Percentiles rank a stretch among this genome's conserved stretches.
These are phyloP conservation scores for Wakefieldia striispora DNA, from an alignment of 768 basidiomycete species.

Conservation along the genomic window DNA sequence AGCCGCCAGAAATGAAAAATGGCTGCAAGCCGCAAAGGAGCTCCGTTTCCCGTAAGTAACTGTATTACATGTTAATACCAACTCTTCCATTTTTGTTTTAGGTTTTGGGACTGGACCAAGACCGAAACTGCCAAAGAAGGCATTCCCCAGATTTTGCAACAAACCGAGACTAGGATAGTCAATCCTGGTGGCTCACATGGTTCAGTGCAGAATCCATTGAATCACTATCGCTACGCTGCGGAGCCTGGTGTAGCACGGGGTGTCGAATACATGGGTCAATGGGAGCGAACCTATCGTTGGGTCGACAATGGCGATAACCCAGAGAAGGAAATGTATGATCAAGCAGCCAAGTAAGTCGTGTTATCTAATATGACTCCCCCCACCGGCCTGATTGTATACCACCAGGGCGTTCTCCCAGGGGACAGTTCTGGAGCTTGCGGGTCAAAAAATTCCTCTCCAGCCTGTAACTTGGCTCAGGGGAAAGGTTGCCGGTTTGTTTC, in stretches of 20 bases:
- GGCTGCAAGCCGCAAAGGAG: conserved; percentile 10
- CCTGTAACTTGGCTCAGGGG: conserved; percentile 16
- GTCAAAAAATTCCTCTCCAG: not conserved
- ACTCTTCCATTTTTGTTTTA: not conserved
- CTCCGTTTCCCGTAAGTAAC: conserved; percentile 19
- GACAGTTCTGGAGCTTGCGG: not conserved
- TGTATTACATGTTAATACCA: not conserved
- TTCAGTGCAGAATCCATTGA: not conserved
- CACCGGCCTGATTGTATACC: not conserved
- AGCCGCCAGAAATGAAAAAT: conserved; percentile 1
- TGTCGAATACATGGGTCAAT: not conserved
- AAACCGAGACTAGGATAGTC: not conserved
- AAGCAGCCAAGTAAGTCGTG: conserved; percentile 8
- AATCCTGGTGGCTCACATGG: not conserved
- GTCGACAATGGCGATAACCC: not conserved
- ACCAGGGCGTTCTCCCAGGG: conserved; percentile 6
- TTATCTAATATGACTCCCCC: too few species aligned
- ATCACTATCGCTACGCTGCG: not conserved
- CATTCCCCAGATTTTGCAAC: not conserved
- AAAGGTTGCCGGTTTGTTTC: conserved; percentile 14
- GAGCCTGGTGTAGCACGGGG: not conserved
- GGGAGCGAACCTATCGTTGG: conserved; percentile 18
- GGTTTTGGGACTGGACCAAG: conserved; percentile 14
- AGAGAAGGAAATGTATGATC: conserved; percentile 8
- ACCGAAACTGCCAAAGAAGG: not conserved